These are phyloP conservation scores for Combretum micranthum DNA, from an alignment of 345 rosid species.

Conservation along the genomic window DNA sequence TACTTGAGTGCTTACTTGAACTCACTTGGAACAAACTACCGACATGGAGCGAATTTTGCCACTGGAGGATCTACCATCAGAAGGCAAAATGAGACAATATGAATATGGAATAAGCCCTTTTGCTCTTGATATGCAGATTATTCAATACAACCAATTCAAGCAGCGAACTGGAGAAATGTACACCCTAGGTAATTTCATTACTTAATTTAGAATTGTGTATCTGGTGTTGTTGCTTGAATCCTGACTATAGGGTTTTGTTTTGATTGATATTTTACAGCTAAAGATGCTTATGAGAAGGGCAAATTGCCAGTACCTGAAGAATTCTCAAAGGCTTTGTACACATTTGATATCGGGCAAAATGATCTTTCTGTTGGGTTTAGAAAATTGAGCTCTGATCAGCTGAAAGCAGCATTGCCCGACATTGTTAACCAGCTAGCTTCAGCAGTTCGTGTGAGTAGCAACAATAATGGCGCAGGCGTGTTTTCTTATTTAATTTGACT, in stretches of 20 bases:
- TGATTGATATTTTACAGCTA: conserved; percentile 26
- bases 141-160: conserved; percentile 67
- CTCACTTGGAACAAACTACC: conserved; percentile 69
- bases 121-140: conserved; percentile 80
- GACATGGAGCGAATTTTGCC: conserved; percentile 91
- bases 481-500: not conserved
- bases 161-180: conserved; percentile 46
- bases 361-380: conserved; percentile 86
- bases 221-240: not conserved
- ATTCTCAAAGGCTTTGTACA: conserved; percentile 74
- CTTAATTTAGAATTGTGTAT: too few species aligned
- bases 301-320: conserved; percentile 72
- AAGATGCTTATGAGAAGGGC: conserved; percentile 33
- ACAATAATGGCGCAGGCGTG: too few species aligned
- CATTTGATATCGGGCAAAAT: conserved; percentile 93
- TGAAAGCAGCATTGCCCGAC: conserved; percentile 59
- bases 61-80: conserved; percentile 90
- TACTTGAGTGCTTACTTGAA: conserved; percentile 85
- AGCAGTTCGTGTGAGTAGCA: conserved; percentile 65
- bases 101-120: conserved; percentile 89
- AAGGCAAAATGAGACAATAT: conserved; percentile 74
- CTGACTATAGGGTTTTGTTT: not conserved
- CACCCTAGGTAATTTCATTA: conserved; percentile 33
- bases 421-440: conserved; percentile 65
- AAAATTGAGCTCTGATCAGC: conserved; percentile 61